These are phyloP conservation scores for Suhomyces prunicola DNA, from an alignment of 805 yeast species.

Conservation along the genomic window DNA sequence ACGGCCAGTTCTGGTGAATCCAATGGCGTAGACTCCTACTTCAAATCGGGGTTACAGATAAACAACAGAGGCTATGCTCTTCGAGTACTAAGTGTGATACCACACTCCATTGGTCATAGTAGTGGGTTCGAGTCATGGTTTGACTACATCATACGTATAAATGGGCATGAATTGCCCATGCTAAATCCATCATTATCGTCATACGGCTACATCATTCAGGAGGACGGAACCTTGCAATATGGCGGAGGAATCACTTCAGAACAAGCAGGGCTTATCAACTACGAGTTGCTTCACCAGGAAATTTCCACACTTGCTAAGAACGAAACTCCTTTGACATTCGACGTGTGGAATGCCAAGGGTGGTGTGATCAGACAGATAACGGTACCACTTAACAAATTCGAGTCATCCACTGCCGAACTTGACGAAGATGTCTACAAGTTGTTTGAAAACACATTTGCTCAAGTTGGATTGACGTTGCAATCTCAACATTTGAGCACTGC, in stretches of 20 bases:
- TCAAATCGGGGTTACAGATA: slow-evolving; percentile 25
- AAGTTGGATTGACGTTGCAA: slow-evolving; percentile 67
- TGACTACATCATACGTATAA: slow-evolving; percentile 79
- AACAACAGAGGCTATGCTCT: slow-evolving; percentile 43
- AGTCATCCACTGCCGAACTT: slow-evolving; percentile 2
- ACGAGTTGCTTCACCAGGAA: slow-evolving; percentile 42
- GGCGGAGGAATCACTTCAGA: slow-evolving; percentile 32
- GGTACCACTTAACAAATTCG: slow-evolving; percentile 19
- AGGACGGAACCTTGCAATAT: slow-evolving; percentile 40
- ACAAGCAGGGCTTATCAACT: slow-evolving; percentile 39
- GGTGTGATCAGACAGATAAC: slow-evolving; percentile 43
- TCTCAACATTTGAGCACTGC: slow-evolving; percentile 74
- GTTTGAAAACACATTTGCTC: slow-evolving; percentile 38
- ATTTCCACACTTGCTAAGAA: slow-evolving; percentile 30
- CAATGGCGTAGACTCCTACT: slow-evolving; percentile 30
- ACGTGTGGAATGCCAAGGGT: slow-evolving; percentile 88
- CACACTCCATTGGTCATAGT: slow-evolving; percentile 34
- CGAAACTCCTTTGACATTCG: slow-evolving; percentile 47
- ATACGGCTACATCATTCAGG: slow-evolving; percentile 32
- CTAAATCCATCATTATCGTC: slow-evolving; percentile 25
- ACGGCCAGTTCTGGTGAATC: slow-evolving; percentile 10
- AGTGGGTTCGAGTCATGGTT: slow-evolving; percentile 72
- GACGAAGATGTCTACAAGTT: slow-evolving; percentile 6
- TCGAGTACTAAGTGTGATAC: slow-evolving; percentile 35
- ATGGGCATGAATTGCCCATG: slow-evolving; percentile 61